Conservation (phyloP, 768 basidiomycete species). For the Phylloporus rhodoxanthus region DNA sequence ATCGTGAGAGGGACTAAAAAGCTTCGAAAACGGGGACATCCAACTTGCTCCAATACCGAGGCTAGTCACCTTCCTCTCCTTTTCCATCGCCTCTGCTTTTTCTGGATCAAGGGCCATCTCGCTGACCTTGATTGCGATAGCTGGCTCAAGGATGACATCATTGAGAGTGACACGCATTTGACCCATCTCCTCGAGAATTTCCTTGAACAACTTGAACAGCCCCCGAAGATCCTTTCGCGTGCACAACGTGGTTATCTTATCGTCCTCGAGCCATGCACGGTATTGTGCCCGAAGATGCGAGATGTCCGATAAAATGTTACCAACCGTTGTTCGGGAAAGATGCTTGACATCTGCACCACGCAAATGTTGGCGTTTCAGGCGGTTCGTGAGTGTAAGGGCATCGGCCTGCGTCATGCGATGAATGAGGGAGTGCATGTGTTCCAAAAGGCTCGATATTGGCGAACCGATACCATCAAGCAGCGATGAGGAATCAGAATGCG, state of each 20-base stretch:
- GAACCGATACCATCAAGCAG: constrained; percentile 48
- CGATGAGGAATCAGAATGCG: constrained; percentile 72
- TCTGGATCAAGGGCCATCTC: constrained; percentile 61
- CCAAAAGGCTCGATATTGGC: constrained; percentile 49
- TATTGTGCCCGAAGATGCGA: constrained; percentile 66
- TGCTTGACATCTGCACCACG: constrained; percentile 81
- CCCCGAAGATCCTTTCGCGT: constrained; percentile 76
- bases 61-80: constrained; percentile 28
- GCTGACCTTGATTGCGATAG: constrained; percentile 63
- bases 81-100: constrained; percentile 41
- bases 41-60: constrained; percentile 47
- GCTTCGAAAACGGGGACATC: constrained; percentile 83
- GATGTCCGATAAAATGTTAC: constrained; percentile 65
- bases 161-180: constrained; percentile 79
- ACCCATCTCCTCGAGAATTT: constrained; percentile 77
- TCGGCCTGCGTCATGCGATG: constrained; percentile 68
- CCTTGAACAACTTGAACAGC: constrained; percentile 80
- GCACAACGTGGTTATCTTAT: constrained; percentile 54
- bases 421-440: constrained; percentile 60
- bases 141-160: constrained; percentile 84
- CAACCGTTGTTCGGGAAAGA: constrained; percentile 77
- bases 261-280: constrained; percentile 68
- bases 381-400: constrained; percentile 79
- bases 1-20: constrained; percentile 47
- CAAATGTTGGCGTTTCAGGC: constrained; percentile 86